These are phyloP conservation scores for Kodamaea suecica DNA, from an alignment of 1,139 yeast genomes.

Conservation along the genomic window DNA sequence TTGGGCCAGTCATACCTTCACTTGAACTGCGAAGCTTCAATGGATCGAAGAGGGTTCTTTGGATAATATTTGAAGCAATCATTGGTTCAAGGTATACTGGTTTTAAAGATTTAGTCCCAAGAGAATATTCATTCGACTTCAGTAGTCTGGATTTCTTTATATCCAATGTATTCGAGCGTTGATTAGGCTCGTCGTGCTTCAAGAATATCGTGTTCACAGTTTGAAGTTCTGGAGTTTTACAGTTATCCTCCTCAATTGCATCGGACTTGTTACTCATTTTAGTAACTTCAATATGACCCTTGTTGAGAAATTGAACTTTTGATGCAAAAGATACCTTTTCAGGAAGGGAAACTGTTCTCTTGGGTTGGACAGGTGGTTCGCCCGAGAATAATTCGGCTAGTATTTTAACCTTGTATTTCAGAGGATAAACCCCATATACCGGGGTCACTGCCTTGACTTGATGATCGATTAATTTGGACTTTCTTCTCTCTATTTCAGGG, in stretches of 20 bases:
- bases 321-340: slow-evolving; percentile 1
- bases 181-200: background rate
- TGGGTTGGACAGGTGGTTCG: background rate
- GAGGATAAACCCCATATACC: slow-evolving; percentile 1
- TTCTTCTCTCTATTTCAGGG: background rate
- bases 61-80: slow-evolving; percentile 2
- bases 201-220: background rate
- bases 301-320: background rate
- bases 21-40: slow-evolving; percentile 2
- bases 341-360: background rate
- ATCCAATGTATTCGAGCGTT: background rate
- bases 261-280: too few relatives aligned
- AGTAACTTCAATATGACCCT: background rate
- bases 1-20: slow-evolving; percentile 1
- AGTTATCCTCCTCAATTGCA: background rate
- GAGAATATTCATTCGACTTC: too few relatives aligned
- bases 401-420: slow-evolving; percentile 1
- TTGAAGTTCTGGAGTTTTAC: background rate
- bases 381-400: slow-evolving; percentile 1
- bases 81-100: slow-evolving; percentile 1
- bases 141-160: too few relatives aligned
- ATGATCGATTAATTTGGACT: background rate
- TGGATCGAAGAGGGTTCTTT: slow-evolving; percentile 4
- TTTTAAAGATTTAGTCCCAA: background rate
- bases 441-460: background rate